phyloP scores from a whole-genome alignment of 192 early-diverging fungal genomes.

The Rhizoclosmatium sp. region DNA sequence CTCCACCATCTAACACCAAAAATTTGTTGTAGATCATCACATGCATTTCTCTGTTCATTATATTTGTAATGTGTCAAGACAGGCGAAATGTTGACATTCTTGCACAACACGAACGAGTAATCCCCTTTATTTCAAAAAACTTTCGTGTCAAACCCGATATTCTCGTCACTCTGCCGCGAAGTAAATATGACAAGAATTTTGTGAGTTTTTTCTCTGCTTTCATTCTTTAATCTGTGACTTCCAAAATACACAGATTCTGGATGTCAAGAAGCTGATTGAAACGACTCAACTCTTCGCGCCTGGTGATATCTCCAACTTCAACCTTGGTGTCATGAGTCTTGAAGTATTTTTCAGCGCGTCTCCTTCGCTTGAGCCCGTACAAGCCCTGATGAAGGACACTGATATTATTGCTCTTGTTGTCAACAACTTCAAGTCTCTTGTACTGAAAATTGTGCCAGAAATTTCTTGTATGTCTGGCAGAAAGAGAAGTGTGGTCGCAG shows the following conservation, averaged over 20 bases:
- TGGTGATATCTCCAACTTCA: not conserved
- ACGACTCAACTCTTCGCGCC: not conserved
- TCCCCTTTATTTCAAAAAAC: constrained; percentile 21
- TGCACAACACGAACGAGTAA: not conserved
- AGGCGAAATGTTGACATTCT: constrained; percentile 28
- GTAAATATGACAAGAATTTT: constrained; percentile 32
- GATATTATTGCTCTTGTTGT: not conserved
- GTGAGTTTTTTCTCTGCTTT: not conserved
- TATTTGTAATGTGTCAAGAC: constrained; percentile 29
- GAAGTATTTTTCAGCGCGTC: constrained; percentile 6
- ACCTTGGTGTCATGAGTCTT: not conserved
- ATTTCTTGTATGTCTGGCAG: no score
- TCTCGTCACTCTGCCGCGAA: constrained; percentile 8
- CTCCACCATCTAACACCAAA: not conserved
- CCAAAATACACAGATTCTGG: not conserved
- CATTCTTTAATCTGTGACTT: not conserved
- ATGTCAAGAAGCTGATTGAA: constrained; percentile 24
- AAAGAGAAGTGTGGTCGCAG: no score
- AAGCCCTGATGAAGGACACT: not conserved
- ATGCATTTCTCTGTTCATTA: constrained; percentile 29
- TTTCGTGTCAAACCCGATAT: not conserved
- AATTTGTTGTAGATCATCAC: constrained; percentile 19
- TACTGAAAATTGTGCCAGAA: not conserved
- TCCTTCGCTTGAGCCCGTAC: not conserved
- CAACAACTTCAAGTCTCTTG: not conserved